A percentile compares a stretch with the other conserved stretches of the same genome.
phyloP scores from a whole-genome alignment of 1,284 basidiomycete genomes.

The Malassezia restricta region DNA sequence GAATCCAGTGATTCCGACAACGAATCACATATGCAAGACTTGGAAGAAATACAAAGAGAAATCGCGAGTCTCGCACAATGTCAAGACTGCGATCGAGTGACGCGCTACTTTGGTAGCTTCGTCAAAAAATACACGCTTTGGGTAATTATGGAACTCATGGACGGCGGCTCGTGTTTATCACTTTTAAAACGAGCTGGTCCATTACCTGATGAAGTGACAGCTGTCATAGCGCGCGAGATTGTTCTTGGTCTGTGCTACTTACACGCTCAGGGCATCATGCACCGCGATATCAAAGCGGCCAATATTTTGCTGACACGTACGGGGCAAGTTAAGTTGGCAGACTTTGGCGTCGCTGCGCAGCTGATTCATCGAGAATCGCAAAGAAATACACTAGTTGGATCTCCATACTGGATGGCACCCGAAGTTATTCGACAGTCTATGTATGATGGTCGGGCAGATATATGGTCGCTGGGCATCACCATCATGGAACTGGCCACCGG shows the following conservation, averaged over 20 bases:
- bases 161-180: slow-evolving; percentile 93
- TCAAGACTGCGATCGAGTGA: slow-evolving; percentile 80
- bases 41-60: slow-evolving; percentile 71
- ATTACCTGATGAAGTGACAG: slow-evolving; percentile 83
- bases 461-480: slow-evolving; percentile 49
- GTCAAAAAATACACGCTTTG: slow-evolving; percentile 92
- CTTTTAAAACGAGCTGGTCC: slow-evolving; percentile 70
- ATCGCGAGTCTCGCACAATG: slow-evolving; percentile 89
- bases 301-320: slow-evolving; percentile 80
- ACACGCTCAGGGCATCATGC: slow-evolving; percentile 85
- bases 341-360: slow-evolving; percentile 90
- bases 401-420: slow-evolving; percentile 96
- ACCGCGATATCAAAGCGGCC: slow-evolving; percentile 96
- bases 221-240: slow-evolving; percentile 83
- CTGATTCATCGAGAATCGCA: slow-evolving; percentile 63
- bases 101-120: slow-evolving; percentile 90
- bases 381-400: slow-evolving; percentile 78
- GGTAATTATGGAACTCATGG: slow-evolving; percentile 99
- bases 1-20: background rate
- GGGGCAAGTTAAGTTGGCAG: slow-evolving; percentile 82
- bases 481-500: slow-evolving; percentile 49
- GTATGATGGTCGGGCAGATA: slow-evolving; percentile 49
- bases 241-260: slow-evolving; percentile 88
- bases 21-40: slow-evolving; percentile 13
- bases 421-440: slow-evolving; percentile 94